Base-by-base conservation (phyloP, 2,329 filamentous ascomycete genomes). In the Neofusicoccum sp. region DNA sequence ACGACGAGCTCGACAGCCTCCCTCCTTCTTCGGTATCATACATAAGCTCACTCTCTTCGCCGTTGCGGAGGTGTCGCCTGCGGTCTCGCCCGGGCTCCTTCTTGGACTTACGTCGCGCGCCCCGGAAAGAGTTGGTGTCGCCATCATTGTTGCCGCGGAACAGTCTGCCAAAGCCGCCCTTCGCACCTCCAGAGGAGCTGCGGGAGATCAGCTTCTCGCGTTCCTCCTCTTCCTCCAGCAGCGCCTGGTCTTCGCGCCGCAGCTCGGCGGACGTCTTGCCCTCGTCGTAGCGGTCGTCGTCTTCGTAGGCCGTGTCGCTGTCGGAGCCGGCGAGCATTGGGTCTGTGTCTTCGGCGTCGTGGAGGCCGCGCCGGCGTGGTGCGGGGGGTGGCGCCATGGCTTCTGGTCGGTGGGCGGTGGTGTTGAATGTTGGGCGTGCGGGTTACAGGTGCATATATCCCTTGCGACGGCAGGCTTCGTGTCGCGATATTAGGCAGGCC, bases 11-110 rank as follows among this genome's bases (percentile, higher is more conserved):
- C 78, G 79, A 89, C 63, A 82, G 86, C 69, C 89, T 83, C 2
- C 82, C 84, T 1, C 91, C 91, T 71, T 92, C 89, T 74, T 97
- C 93, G 89, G 93, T 91, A 76, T 95, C 90, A 73, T 91, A 93
- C 87, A 96, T 90, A 69, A 96, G 79, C 73, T 87, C 85, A 38
- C 88, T 87, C 65, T 90, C 86, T 70, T 91, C 89, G 60, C 86
- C 86, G 63, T 86, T 74, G 28, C 64, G 62, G 20, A 65, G 65
- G 60, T 78, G 78, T 3, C 84, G 78, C 82, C 80, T 76, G 62
- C 70, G 65, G 62, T 69, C 64, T 44, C 64, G 62, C 63, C 65
- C 51, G 69, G 63, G 70, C 58, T 61, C 44, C 66, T 65, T 68
- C 65, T 62, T 64, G 44, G 62, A 63, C 58, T 65, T 68, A 61